Base-by-base conservation (phyloP, 1,284 basidiomycete genomes). In the Malassezia sympodialis region DNA sequence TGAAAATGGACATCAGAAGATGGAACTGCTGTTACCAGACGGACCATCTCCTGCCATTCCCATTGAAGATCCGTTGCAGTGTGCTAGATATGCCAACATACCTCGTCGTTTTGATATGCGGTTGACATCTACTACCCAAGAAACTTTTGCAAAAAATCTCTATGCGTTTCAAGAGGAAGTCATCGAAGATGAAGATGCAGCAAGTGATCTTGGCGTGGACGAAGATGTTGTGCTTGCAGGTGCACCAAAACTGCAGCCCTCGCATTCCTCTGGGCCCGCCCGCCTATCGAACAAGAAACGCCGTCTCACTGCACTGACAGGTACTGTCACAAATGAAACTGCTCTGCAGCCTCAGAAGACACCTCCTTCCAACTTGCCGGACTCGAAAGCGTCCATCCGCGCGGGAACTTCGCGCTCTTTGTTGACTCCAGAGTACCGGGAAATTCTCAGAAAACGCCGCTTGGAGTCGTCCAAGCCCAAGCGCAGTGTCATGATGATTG, bases 401-500 rank as follows among this genome's bases (percentile, higher is more conserved):
- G n/a, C 72, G 68, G 43, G 60, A 30, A 24, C 21, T 10, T 27
- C 52, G 43, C 27, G 58, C 0, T 60, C 66, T 2, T 56, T 61
- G 17, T 59, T 75, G 28, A 75, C 73, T 28, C 68, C 74, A 7
- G 75, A 77, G 49, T 79, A 79, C 58, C 68, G 76, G n/a, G 72
- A 73, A 54, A 75, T 79, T 14, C 66, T 79, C 11, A 70, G 76
- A 30, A 72, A 75, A 42, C 61, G 78, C 5, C 66, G 74, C 17
- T 53, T 73, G 32, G 76, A 78, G 57, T 71, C 72, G n/a, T 69
- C 75, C 34, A 75, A 74, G 51, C 74, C 76, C 3, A 77, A 76
- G 66, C 67, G 77, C 58, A 72, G 76, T 1, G 76, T 79, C 51
- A 70, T 77, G 49, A 68, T 75, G 58, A 69, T 79, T 49, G 76